phyloP scores from a whole-genome alignment of 116 monocot genomes.

The Thalassia testudinum region DNA sequence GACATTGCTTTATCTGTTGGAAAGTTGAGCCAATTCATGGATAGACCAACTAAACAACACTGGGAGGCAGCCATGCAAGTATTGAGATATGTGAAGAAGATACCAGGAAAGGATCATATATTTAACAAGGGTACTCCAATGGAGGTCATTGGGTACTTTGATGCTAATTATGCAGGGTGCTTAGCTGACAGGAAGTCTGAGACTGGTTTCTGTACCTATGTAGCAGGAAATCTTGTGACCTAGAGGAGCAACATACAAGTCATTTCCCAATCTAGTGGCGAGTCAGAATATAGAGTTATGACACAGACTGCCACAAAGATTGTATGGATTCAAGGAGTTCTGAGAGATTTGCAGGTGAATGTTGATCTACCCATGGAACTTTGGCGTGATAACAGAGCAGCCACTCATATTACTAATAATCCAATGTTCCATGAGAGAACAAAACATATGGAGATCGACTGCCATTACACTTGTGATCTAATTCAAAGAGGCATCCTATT shows the following conservation, averaged over 20 bases:
- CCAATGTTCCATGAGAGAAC: too few species aligned
- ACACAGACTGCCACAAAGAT: too few species aligned
- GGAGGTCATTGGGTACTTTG: too few species aligned
- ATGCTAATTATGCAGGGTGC: too few species aligned
- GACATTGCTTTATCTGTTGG: neutral
- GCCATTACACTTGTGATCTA: too few species aligned
- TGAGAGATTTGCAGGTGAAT: neutral
- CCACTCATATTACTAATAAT: too few species aligned
- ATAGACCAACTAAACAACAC: neutral
- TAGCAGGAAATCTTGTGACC: too few species aligned
- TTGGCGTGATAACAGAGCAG: neutral
- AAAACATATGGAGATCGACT: too few species aligned
- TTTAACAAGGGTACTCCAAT: neutral
- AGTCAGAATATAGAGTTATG: neutral
- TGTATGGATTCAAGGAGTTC: neutral
- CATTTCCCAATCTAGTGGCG: neutral
- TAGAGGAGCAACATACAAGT: too few species aligned
- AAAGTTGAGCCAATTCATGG: neutral
- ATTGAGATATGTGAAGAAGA: neutral
- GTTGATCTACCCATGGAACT: neutral
- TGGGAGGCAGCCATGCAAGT: neutral
- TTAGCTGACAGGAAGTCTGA: too few species aligned
- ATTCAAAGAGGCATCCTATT: neutral
- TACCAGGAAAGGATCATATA: neutral
- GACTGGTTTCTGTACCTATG: too few species aligned